phyloP scores from a whole-genome alignment of 805 yeast species.

The Saturnispora mendoncae region DNA sequence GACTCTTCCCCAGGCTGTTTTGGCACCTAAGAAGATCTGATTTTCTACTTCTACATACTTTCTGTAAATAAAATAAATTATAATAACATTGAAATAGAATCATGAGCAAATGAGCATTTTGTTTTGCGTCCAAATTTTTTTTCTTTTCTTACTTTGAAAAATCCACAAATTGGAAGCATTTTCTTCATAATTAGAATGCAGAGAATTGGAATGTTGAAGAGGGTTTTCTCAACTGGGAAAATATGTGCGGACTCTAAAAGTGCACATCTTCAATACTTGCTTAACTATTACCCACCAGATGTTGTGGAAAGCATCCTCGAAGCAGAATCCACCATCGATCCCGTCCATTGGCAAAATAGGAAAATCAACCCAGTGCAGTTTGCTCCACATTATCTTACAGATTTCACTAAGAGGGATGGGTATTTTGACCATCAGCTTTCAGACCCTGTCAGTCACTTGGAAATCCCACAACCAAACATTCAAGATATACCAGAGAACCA shows the following conservation, averaged over 20 bases:
- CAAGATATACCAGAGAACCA: slow-evolving; percentile 20
- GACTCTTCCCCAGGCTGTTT: slow-evolving; percentile 18
- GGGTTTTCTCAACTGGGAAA: not conserved
- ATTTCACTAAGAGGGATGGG: slow-evolving; percentile 61
- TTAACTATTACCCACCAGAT: slow-evolving; percentile 74
- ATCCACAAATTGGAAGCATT: too few relatives aligned
- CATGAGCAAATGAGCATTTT: not conserved
- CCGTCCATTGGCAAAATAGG: slow-evolving; percentile 45
- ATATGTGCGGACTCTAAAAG: not conserved
- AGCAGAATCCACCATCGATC: slow-evolving; percentile 68
- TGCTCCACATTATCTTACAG: slow-evolving; percentile 65
- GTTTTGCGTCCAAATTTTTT: not conserved
- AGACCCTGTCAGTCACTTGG: slow-evolving; percentile 18
- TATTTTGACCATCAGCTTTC: slow-evolving; percentile 55
- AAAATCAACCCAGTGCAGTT: slow-evolving; percentile 41
- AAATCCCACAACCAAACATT: slow-evolving; percentile 22
- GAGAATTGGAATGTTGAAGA: not conserved
- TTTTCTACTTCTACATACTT: not conserved
- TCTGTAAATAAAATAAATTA: slow-evolving; percentile 2
- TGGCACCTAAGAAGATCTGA: slow-evolving; percentile 14
- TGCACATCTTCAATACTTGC: slow-evolving; percentile 45
- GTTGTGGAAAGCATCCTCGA: slow-evolving; percentile 71
- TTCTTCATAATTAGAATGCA: not conserved
- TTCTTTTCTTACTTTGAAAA: too few relatives aligned
- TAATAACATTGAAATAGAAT: not conserved